Conservation (phyloP, 257 asterid species). For the Nicotiana obtusifolia region DNA sequence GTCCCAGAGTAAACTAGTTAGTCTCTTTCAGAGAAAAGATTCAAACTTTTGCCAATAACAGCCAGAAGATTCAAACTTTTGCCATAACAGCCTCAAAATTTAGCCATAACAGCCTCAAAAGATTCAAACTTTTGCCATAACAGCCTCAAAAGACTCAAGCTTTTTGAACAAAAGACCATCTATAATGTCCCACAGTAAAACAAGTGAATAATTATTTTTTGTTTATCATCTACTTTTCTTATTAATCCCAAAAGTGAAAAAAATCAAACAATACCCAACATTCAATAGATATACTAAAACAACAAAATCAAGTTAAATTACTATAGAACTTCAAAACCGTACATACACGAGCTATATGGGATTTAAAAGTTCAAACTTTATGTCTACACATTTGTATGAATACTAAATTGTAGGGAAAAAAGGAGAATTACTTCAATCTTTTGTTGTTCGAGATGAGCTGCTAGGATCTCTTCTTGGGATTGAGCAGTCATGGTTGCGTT, state of each 20-base stretch:
- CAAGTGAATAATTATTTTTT: not conserved
- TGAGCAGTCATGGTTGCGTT: slow-evolving; percentile 36
- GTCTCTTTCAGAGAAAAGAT: not conserved
- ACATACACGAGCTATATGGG: not conserved
- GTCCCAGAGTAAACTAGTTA: not conserved
- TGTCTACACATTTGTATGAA: not conserved
- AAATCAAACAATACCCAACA: not conserved
- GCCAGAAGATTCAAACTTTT: too few relatives aligned
- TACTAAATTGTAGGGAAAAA: not conserved
- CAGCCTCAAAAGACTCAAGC: not conserved
- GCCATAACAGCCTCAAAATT: too few relatives aligned
- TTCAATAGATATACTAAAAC: not conserved
- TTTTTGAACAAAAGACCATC: not conserved
- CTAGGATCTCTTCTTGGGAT: slow-evolving; percentile 47
- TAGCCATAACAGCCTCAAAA: too few relatives aligned
- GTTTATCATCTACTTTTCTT: not conserved
- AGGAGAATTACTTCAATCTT: slow-evolving; percentile 32
- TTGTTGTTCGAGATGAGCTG: slow-evolving; percentile 48
- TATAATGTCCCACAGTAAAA: not conserved
- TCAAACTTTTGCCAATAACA: too few relatives aligned
- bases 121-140: too few relatives aligned
- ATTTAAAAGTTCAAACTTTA: not conserved
- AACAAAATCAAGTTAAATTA: not conserved
- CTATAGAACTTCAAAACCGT: not conserved
- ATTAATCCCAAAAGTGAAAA: not conserved